Conservation (phyloP, 2,329 filamentous ascomycete species). For the Phaeosphaeria sp. region DNA sequence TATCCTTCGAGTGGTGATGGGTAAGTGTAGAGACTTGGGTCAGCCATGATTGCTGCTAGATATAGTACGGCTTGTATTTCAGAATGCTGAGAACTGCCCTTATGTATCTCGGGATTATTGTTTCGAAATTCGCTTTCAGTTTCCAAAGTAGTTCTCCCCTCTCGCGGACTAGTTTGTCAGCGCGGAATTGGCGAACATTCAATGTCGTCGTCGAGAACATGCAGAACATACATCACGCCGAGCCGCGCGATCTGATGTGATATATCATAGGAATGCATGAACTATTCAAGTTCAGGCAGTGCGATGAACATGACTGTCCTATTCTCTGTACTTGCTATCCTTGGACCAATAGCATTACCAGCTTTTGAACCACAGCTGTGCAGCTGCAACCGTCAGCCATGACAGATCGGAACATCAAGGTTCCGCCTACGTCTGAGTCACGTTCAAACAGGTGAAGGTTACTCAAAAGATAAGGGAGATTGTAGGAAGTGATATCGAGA, state of each 20-base stretch:
- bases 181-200: conserved; percentile 32
- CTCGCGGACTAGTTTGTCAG: conserved; percentile 32
- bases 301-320: not conserved
- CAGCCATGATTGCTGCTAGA: conserved; percentile 44
- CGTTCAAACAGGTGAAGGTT: conserved; percentile 6
- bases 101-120: not conserved
- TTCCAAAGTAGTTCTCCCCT: not conserved
- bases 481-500: conserved; percentile 23
- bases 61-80: not conserved
- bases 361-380: not conserved
- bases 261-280: not conserved
- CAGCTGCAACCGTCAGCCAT: not conserved
- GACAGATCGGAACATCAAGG: not conserved
- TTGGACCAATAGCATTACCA: not conserved
- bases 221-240: not conserved
- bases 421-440: not conserved
- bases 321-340: not conserved
- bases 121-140: not conserved
- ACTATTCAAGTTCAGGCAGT: not conserved
- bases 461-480: conserved; percentile 19
- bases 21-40: conserved; percentile 56
- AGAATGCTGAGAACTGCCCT: not conserved
- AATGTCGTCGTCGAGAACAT: not conserved
- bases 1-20: conserved; percentile 66
- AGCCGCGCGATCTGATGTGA: not conserved